A percentile compares a stretch with the other conserved stretches of the same genome.
Conservation (phyloP, 495 filamentous ascomycete genomes). For the Aspergillus affinis region DNA sequence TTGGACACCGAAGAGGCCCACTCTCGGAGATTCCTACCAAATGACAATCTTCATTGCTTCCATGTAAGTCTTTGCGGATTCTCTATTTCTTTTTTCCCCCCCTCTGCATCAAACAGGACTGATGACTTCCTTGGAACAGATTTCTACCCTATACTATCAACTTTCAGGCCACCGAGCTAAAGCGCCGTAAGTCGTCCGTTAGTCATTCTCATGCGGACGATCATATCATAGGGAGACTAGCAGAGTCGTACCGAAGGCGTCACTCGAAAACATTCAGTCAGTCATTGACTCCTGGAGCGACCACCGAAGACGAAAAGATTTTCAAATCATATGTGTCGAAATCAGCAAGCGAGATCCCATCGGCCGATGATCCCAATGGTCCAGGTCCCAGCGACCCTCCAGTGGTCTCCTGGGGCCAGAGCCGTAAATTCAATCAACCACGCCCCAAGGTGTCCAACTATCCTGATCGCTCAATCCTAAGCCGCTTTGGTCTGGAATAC, state of each 20-base stretch:
- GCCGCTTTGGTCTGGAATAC: slow-evolving; percentile 46
- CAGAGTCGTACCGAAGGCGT: slow-evolving; percentile 20
- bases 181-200: slow-evolving; percentile 24
- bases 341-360: slow-evolving; percentile 26
- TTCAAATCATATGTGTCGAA: slow-evolving; percentile 54
- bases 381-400: slow-evolving; percentile 60
- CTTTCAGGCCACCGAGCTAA: slow-evolving; percentile 27
- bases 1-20: background rate
- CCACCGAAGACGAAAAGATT: slow-evolving; percentile 54
- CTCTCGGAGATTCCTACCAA: background rate
- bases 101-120: slow-evolving; percentile 7
- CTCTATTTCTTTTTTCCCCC: background rate
- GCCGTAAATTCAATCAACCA: slow-evolving; percentile 65
- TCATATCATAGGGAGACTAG: slow-evolving; percentile 35
- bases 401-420: slow-evolving; percentile 64
- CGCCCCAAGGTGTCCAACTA: slow-evolving; percentile 63
- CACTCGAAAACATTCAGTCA: slow-evolving; percentile 29
- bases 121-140: slow-evolving; percentile 14
- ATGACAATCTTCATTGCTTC: slow-evolving; percentile 38
- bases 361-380: slow-evolving; percentile 29
- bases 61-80: slow-evolving; percentile 21
- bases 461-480: slow-evolving; percentile 65
- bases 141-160: slow-evolving; percentile 44
- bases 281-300: slow-evolving; percentile 60
- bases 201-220: slow-evolving; percentile 33